phyloP scores from a whole-genome alignment of 2,329 filamentous ascomycete genomes.

The Thermothelomyces thermophilus region DNA sequence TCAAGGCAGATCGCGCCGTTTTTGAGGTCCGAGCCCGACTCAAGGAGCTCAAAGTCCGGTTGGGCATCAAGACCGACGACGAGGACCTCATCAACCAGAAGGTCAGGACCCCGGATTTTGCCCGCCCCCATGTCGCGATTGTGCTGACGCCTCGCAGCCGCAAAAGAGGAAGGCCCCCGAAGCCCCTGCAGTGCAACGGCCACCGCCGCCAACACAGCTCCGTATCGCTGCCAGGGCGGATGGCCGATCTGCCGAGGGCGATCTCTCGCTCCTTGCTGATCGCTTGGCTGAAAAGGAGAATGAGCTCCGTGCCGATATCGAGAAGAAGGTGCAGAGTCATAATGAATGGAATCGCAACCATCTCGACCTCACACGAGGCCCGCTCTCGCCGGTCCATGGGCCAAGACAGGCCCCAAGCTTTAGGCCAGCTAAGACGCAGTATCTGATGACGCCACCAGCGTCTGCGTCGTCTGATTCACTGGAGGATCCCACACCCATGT shows the following conservation, averaged over 20 bases:
- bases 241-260: constrained; percentile 66
- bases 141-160: constrained; percentile 45
- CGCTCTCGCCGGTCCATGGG: constrained; percentile 71
- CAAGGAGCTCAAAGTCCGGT: constrained; percentile 80
- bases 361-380: constrained; percentile 79
- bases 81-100: constrained; percentile 94
- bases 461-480: constrained; percentile 45
- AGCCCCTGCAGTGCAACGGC: constrained; percentile 51
- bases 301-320: constrained; percentile 73
- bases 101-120: constrained; percentile 44
- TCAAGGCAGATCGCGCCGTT: constrained; percentile 67
- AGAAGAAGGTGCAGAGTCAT: constrained; percentile 81
- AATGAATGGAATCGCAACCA: constrained; percentile 86
- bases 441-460: constrained; percentile 59
- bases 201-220: constrained; percentile 56
- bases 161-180: constrained; percentile 66
- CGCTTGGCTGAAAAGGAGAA: constrained; percentile 75
- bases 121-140: constrained; percentile 1
- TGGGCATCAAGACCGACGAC: constrained; percentile 86
- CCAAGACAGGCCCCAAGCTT: constrained; percentile 56
- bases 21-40: constrained; percentile 78
- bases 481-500: constrained; percentile 39
- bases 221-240: constrained; percentile 65
- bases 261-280: constrained; percentile 71
- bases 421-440: constrained; percentile 65